These are phyloP conservation scores for Cystobasidium sp. DNA, from an alignment of 1,284 basidiomycete genomes.

Conservation along the genomic window DNA sequence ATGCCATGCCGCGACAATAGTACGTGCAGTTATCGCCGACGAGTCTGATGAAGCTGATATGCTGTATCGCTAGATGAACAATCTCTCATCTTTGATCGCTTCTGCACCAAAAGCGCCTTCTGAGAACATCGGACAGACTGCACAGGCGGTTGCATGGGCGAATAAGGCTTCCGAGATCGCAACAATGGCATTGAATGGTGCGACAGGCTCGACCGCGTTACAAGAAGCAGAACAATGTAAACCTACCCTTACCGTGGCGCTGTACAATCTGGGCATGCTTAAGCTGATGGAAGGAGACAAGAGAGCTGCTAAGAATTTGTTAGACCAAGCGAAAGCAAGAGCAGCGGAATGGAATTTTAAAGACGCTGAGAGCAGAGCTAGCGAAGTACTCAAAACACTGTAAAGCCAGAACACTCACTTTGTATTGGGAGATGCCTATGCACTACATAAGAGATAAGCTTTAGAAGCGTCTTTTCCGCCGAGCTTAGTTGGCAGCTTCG, in stretches of 20 bases:
- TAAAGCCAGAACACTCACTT: no score
- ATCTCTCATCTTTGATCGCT: constrained; percentile 43
- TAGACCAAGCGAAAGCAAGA: constrained; percentile 35
- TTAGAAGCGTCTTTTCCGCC: no score
- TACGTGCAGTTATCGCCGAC: not conserved
- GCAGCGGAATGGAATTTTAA: constrained; percentile 32
- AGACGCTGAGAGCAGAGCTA: constrained; percentile 31
- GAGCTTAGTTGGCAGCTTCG: no score
- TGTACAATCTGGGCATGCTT: constrained; percentile 42
- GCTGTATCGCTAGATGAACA: constrained; percentile 40
- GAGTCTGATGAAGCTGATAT: not conserved
- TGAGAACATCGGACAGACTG: constrained; percentile 12
- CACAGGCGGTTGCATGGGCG: constrained; percentile 42
- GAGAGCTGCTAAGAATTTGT: constrained; percentile 18
- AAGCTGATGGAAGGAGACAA: constrained; percentile 38
- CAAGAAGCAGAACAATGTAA: constrained; percentile 35
- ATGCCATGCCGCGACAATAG: constrained; percentile 45
- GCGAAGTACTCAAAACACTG: constrained; percentile 21
- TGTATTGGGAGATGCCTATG: no score
- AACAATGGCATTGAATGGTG: not conserved
- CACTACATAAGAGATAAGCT: no score
- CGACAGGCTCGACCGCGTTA: not conserved
- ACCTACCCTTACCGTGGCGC: constrained; percentile 26
- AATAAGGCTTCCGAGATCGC: constrained; percentile 42
- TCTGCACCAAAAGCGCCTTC: constrained; percentile 36